phyloP scores from a whole-genome alignment of 495 filamentous ascomycete genomes.

The Friedmanniomyces endolithicus region DNA sequence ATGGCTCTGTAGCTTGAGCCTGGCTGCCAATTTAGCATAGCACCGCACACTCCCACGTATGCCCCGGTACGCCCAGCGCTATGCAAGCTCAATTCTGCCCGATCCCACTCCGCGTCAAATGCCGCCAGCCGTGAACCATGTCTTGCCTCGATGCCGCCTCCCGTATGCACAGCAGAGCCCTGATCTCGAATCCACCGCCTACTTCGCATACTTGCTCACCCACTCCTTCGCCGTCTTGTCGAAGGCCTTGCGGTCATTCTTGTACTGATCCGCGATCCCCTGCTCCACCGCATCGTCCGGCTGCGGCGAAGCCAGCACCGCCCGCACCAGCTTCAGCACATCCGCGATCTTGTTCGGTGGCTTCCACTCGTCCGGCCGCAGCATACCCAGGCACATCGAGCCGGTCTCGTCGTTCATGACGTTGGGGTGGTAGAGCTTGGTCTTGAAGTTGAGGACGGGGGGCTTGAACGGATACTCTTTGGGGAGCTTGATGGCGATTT shows the following conservation, averaged over 20 bases:
- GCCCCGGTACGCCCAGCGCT: not conserved
- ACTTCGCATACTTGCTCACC: slow-evolving; percentile 62
- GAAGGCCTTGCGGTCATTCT: slow-evolving; percentile 57
- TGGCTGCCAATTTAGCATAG: not conserved
- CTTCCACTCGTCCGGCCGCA: slow-evolving; percentile 90
- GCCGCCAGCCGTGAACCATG: not conserved
- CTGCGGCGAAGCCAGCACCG: slow-evolving; percentile 73
- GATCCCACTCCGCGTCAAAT: not conserved
- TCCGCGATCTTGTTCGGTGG: slow-evolving; percentile 63
- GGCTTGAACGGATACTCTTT: slow-evolving; percentile 91
- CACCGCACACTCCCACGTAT: not conserved
- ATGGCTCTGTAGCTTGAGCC: not conserved
- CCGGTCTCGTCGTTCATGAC: slow-evolving; percentile 89
- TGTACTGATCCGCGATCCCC: slow-evolving; percentile 75
- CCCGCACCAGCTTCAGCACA: slow-evolving; percentile 68
- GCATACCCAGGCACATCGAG: slow-evolving; percentile 79
- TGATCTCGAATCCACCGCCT: not conserved
- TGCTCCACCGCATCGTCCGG: slow-evolving; percentile 89
- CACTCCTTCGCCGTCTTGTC: slow-evolving; percentile 76
- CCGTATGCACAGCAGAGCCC: not conserved
- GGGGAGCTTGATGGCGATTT: slow-evolving; percentile 62
- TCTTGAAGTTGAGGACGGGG: slow-evolving; percentile 72
- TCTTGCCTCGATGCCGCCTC: not conserved
- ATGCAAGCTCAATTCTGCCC: slow-evolving; percentile 1
- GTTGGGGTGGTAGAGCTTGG: slow-evolving; percentile 97